Evolutionary conservation across 768 basidiomycete species (phyloP), one percentile per base, ranked within the genome.

Genomic region (Hypholoma sublateritium): DNA sequence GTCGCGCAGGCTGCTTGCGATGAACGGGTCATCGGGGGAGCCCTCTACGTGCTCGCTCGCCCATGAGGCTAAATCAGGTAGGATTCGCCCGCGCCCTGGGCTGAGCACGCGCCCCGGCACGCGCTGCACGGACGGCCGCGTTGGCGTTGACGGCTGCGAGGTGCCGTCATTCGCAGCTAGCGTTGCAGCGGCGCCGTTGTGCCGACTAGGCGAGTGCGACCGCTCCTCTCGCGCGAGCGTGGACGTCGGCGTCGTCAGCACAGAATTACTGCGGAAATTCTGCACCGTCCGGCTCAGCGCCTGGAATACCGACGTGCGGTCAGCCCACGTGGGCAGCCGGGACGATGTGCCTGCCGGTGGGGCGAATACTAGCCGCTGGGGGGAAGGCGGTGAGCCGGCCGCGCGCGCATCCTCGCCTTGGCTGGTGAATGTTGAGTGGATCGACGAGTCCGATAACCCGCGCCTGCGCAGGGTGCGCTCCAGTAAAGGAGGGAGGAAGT

Each of bases 401-500:
- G 62, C 48, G n/a, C 49, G 28, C 12, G 59, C 50, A 28, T 75
- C 72, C n/a, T 76, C 77, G 4, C 70, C 75, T 47, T 89, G 82
- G 53, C 73, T 78, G 58, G 85, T 74, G 72, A 91, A 96, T 0
- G 92, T 92, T 4, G 92, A 89, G 59, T 87, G 91, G 58, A 98
- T 94, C 1, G 93, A 95, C 0, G 94, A 95, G 69, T 98, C 96
- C 1, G 91, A 93, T 49, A 97, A 71, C 2, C 94, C 93, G 53
- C 95, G 82, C 25, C 88, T 81, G 37, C 85, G 83, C 6, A 95
- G 75, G 16, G 86, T 84, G 19, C 85, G 84, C 47, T 88, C 80
- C 22, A 86, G 71, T 14, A 92, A 69, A n/a, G 87, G 77, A 4
- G 80, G 74, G 37, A 82, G 57, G 25, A 67, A 61, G 58, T 83